A percentile compares a stretch with the other conserved stretches of the same genome.
phyloP scores from a whole-genome alignment of 306 rosid species.

The Boehmeria nivea region DNA sequence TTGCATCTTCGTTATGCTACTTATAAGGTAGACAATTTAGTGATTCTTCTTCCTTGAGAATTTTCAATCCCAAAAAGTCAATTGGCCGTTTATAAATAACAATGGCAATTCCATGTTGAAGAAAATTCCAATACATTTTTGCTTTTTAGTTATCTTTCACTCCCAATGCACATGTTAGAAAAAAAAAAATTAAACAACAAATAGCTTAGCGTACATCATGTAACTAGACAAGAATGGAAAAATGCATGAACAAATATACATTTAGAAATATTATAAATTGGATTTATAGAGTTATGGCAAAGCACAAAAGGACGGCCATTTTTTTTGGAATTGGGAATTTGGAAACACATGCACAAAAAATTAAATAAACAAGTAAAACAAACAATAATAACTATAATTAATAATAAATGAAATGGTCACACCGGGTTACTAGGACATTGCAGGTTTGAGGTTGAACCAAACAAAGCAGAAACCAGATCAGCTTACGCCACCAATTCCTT shows the following conservation, averaged over 20 bases:
- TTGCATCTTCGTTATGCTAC: no score
- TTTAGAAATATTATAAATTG: not conserved
- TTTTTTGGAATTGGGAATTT: not conserved
- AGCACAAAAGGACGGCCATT: not conserved
- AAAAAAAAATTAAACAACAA: not conserved
- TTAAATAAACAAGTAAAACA: not conserved
- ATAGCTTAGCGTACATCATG: constrained; percentile 5
- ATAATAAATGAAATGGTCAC: constrained; percentile 5
- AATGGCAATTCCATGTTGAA: no score
- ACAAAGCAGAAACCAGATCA: constrained; percentile 19
- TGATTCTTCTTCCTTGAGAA: no score
- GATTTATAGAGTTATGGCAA: not conserved
- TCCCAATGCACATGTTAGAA: no score
- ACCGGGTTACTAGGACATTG: constrained; percentile 18
- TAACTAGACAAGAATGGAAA: not conserved
- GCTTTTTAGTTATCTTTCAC: no score
- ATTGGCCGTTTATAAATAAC: no score
- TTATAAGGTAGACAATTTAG: no score
- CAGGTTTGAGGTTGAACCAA: constrained; percentile 16
- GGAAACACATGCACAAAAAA: no score
- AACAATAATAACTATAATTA: not conserved
- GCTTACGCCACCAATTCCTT: constrained; percentile 17
- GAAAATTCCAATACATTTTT: no score
- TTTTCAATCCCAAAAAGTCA: no score
- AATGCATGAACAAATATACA: not conserved